Conservation (phyloP, 257 asterid genomes). For the Jaltomata sinuosa region DNA sequence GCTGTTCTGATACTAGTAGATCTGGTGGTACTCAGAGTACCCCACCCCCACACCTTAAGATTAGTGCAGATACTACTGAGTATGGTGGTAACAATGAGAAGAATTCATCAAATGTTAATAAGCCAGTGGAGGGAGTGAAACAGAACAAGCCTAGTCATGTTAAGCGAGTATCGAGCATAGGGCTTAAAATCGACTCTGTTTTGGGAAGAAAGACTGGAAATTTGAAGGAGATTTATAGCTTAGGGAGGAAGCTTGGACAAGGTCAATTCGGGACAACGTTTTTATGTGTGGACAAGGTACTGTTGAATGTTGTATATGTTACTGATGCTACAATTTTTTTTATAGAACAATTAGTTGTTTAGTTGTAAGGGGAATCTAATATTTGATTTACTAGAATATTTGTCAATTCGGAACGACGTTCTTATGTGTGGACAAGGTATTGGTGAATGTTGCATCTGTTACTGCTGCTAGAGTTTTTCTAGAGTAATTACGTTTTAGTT, state of each 20-base stretch:
- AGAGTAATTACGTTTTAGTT: not conserved
- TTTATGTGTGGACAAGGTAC: conserved; percentile 45
- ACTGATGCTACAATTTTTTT: not conserved
- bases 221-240: conserved; percentile 45
- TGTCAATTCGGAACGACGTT: conserved; percentile 82
- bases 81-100: not conserved
- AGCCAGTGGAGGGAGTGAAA: conserved; percentile 11
- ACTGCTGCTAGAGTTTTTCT: not conserved
- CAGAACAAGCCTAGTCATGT: conserved; percentile 21
- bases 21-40: conserved; percentile 22
- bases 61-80: conserved; percentile 14
- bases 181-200: conserved; percentile 69
- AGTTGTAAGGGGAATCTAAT: not conserved
- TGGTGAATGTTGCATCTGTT: not conserved
- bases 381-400: not conserved
- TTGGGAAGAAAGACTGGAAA: conserved; percentile 60
- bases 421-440: conserved; percentile 45
- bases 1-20: not conserved
- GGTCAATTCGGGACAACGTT: conserved; percentile 85
- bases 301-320: not conserved
- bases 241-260: conserved; percentile 69
- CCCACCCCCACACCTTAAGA: conserved; percentile 37
- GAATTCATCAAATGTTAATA: not conserved
- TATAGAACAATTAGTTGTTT: not conserved
- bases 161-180: conserved; percentile 49